phyloP scores from a whole-genome alignment of 331 rosid genomes.

The Phaseolus coccineus region DNA sequence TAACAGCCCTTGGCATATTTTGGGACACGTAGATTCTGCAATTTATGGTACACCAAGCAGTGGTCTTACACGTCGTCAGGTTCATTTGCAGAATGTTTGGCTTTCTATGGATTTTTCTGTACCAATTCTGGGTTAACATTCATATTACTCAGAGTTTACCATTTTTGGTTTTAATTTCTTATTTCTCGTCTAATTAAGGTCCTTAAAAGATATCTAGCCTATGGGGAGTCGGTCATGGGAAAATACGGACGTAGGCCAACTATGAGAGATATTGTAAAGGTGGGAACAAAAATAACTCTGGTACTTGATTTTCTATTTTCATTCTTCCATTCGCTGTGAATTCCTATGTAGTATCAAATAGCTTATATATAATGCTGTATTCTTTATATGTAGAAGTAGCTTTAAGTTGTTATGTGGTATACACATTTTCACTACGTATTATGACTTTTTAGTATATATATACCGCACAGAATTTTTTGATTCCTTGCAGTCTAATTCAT shows the following conservation, averaged over 20 bases:
- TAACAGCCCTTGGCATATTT: conserved; percentile 83
- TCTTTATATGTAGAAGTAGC: conserved; percentile 4
- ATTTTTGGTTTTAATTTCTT: conserved; percentile 32
- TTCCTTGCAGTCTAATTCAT: conserved; percentile 28
- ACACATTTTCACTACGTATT: background rate
- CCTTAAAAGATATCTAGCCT: conserved; percentile 74
- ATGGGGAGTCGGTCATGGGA: conserved; percentile 88
- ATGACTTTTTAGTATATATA: background rate
- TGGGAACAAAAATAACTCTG: conserved; percentile 39
- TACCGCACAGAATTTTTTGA: background rate
- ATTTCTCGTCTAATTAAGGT: conserved; percentile 52
- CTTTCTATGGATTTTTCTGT: conserved; percentile 41
- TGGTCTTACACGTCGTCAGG: conserved; percentile 91
- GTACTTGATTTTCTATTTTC: conserved; percentile 16
- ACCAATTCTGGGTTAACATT: conserved; percentile 18
- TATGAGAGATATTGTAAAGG: conserved; percentile 86
- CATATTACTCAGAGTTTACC: conserved; percentile 15
- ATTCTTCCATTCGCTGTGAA: conserved; percentile 5
- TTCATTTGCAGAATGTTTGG: conserved; percentile 56
- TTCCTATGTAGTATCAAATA: conserved; percentile 21
- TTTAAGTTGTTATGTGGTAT: background rate
- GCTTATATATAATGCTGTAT: conserved; percentile 9
- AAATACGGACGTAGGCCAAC: conserved; percentile 76
- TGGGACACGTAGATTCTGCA: conserved; percentile 89
- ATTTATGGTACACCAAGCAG: conserved; percentile 79